Evolutionary conservation across 2,329 filamentous ascomycete species (phyloP).

Genomic region (Akanthomyces lecanii): DNA sequence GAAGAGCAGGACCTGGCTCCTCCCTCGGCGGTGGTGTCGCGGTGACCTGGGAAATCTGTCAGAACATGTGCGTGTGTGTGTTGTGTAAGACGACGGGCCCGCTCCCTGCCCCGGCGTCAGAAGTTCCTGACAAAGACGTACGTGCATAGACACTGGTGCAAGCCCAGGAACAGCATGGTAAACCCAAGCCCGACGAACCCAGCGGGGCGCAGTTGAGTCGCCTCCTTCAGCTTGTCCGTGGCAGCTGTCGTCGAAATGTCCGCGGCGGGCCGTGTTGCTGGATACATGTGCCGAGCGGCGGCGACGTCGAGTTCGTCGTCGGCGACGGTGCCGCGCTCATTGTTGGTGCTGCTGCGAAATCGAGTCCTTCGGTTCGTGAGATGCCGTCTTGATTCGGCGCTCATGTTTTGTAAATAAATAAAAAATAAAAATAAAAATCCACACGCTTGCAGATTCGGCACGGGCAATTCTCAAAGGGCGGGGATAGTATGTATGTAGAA

Average conservation of each 20-base stretch:
- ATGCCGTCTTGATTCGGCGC: background rate
- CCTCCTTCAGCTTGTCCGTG: background rate
- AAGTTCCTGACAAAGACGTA: background rate
- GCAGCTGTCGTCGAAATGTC: background rate
- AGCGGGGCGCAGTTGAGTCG: background rate
- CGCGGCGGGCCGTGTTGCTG: background rate
- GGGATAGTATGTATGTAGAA: background rate
- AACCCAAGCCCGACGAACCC: background rate
- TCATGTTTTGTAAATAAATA: background rate
- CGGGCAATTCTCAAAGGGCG: no score
- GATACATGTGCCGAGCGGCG: background rate
- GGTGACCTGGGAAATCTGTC: background rate
- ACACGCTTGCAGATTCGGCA: background rate
- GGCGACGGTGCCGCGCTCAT: background rate
- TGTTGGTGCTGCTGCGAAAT: background rate
- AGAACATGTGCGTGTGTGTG: no score
- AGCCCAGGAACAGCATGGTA: background rate
- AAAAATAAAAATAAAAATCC: no score
- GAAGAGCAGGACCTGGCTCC: background rate
- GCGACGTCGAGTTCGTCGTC: background rate
- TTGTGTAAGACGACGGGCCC: no score
- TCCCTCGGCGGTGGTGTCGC: background rate
- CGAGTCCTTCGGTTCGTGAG: background rate
- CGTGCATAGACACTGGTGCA: slow-evolving; percentile 5
- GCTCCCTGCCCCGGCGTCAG: no score